A percentile compares a stretch with the other conserved stretches of the same genome.
phyloP scores from a whole-genome alignment of 2,329 filamentous ascomycete species.

The Chaetomiaceae sp. region DNA sequence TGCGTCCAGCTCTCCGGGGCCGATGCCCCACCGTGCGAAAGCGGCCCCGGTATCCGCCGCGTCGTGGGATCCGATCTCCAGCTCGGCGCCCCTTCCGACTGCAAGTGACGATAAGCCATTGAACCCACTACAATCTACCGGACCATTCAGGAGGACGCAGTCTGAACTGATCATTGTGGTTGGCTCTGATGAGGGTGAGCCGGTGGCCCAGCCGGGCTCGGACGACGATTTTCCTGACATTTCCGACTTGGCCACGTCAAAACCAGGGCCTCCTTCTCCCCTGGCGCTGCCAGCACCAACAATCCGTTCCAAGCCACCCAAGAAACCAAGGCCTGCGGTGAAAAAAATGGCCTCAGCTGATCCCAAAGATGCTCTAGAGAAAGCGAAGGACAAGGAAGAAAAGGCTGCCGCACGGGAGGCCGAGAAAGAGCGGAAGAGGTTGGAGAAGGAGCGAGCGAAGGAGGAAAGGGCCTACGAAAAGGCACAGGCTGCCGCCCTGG shows the following conservation, averaged over 20 bases:
- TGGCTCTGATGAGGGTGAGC: constrained; percentile 23
- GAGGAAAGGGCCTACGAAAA: constrained; percentile 59
- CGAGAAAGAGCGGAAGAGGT: constrained; percentile 50
- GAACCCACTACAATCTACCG: constrained; percentile 4
- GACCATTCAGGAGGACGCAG: constrained; percentile 18
- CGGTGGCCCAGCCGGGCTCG: constrained; percentile 15
- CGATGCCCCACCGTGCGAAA: constrained; percentile 13
- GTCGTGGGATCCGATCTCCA: constrained; percentile 48
- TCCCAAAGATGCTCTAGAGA: constrained; percentile 30
- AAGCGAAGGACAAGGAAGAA: constrained; percentile 34
- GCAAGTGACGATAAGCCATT: constrained; percentile 11
- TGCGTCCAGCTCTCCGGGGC: constrained; percentile 18
- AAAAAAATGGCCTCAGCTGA: constrained; percentile 7
- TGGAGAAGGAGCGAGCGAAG: constrained; percentile 53
- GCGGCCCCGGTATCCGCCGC: constrained; percentile 24
- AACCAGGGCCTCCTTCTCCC: constrained; percentile 10
- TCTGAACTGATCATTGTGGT: constrained; percentile 34
- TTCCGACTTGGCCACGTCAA: constrained; percentile 33
- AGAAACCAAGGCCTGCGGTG: constrained; percentile 20
- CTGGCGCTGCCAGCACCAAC: background rate
- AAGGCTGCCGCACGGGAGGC: constrained; percentile 46
- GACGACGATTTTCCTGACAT: constrained; percentile 47
- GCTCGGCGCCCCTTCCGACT: constrained; percentile 41
- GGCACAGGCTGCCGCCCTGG: constrained; percentile 57
- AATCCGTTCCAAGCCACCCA: constrained; percentile 4